These are phyloP conservation scores for Fusarium brevicatenulatum DNA, from an alignment of 2,329 filamentous ascomycete genomes.

Conservation along the genomic window DNA sequence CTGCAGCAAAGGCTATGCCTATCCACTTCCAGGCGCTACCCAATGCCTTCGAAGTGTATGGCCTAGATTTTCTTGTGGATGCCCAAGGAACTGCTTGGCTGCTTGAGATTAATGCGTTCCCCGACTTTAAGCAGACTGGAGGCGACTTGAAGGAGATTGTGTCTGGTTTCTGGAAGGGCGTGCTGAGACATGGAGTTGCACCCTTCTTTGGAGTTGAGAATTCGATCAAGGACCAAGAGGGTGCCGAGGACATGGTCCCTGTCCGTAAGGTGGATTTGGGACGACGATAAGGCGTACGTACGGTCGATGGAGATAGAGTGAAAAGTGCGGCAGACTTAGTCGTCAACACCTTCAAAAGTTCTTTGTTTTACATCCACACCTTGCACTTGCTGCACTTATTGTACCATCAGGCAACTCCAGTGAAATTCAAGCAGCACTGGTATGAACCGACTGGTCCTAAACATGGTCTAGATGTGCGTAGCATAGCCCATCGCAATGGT, in stretches of 20 bases:
- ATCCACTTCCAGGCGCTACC: constrained; percentile 91
- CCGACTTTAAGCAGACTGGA: constrained; percentile 94
- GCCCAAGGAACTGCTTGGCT: constrained; percentile 72
- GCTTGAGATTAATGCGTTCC: constrained; percentile 94
- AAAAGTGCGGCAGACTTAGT: background rate
- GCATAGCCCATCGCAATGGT: background rate
- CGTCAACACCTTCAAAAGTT: constrained; percentile 19
- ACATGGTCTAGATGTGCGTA: background rate
- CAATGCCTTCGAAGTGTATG: constrained; percentile 92
- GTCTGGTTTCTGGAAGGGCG: constrained; percentile 78
- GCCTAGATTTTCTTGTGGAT: constrained; percentile 89
- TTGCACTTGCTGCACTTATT: background rate
- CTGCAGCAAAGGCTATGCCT: constrained; percentile 83
- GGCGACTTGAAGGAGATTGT: constrained; percentile 80
- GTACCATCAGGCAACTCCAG: background rate
- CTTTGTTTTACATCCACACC: background rate
- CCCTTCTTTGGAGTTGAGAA: constrained; percentile 68
- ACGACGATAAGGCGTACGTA: constrained; percentile 45
- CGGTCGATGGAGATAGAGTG: background rate
- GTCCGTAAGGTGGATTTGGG: constrained; percentile 66
- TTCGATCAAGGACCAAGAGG: constrained; percentile 38
- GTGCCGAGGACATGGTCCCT: constrained; percentile 58
- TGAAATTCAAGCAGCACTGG: background rate
- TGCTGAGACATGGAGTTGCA: constrained; percentile 73
- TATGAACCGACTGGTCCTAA: background rate